Evolutionary conservation across 2,329 filamentous ascomycete species (phyloP).

Genomic region (Trichophyton verrucosum): DNA sequence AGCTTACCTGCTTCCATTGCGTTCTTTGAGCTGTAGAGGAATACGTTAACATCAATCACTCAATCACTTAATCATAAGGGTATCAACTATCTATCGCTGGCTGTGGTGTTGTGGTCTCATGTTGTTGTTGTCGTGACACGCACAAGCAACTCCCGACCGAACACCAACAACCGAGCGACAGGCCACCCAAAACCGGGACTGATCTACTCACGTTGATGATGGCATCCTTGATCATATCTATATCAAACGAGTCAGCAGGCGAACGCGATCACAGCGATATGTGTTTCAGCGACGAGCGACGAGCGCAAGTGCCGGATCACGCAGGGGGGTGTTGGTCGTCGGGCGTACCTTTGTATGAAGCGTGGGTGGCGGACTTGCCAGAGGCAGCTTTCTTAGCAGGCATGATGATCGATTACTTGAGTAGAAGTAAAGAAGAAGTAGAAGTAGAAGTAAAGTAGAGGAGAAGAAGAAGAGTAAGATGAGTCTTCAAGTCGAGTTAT

Average conservation of each 20-base stretch:
- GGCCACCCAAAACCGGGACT: slow-evolving; percentile 11
- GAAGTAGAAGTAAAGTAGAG: slow-evolving; percentile 9
- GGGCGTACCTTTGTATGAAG: slow-evolving; percentile 52
- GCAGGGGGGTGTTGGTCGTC: slow-evolving; percentile 13
- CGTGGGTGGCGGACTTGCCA: slow-evolving; percentile 44
- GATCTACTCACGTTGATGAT: slow-evolving; percentile 55
- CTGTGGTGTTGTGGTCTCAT: background rate
- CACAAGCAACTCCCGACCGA: too few relatives aligned
- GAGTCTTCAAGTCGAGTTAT: background rate
- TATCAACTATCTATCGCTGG: background rate
- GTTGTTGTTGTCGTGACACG: background rate
- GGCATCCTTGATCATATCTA: slow-evolving; percentile 63
- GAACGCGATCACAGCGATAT: slow-evolving; percentile 38
- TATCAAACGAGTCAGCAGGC: slow-evolving; percentile 40
- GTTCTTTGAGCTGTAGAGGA: slow-evolving; percentile 51
- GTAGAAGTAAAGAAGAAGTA: slow-evolving; percentile 9
- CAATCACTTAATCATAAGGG: background rate
- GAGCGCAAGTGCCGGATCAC: slow-evolving; percentile 15
- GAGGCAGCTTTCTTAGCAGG: slow-evolving; percentile 51
- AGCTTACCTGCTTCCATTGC: slow-evolving; percentile 53
- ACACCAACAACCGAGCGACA: background rate
- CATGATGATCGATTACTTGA: slow-evolving; percentile 35
- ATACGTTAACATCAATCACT: slow-evolving; percentile 32
- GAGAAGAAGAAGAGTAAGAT: slow-evolving; percentile 10
- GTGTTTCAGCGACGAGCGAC: slow-evolving; percentile 33